A percentile compares a stretch with the other conserved stretches of the same genome.
phyloP scores from a whole-genome alignment of 768 basidiomycete genomes.

The Leccinellum luteum region DNA sequence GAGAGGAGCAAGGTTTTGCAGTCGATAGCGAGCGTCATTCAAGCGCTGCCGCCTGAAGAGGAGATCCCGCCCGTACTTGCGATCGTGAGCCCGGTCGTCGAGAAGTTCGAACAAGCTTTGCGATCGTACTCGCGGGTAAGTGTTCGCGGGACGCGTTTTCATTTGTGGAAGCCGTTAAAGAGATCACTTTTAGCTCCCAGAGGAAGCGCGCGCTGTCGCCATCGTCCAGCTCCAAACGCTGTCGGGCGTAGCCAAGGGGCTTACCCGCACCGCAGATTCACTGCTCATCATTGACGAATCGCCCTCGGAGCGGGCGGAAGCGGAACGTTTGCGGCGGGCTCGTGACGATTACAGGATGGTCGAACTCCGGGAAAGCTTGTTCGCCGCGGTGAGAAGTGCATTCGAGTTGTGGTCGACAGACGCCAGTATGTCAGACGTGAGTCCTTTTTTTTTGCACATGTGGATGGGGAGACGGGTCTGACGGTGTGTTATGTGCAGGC shows the following conservation, averaged over 20 bases:
- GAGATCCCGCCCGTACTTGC: constrained; percentile 77
- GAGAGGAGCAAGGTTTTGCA: constrained; percentile 91
- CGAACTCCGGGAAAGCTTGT: constrained; percentile 64
- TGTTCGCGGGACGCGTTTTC: neutral
- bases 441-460: constrained; percentile 28
- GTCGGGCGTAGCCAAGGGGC: constrained; percentile 82
- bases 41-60: constrained; percentile 78
- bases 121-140: constrained; percentile 53
- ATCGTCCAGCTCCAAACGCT: constrained; percentile 78
- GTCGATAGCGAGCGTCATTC: constrained; percentile 90
- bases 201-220: constrained; percentile 63
- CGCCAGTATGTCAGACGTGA: constrained; percentile 70
- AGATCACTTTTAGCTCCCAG: constrained; percentile 50
- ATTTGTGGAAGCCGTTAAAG: neutral
- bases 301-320: constrained; percentile 49
- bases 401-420: constrained; percentile 81
- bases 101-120: constrained; percentile 63
- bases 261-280: constrained; percentile 75
- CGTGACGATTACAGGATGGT: constrained; percentile 63
- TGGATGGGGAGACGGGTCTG: neutral
- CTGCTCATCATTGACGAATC: constrained; percentile 56
- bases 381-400: constrained; percentile 54
- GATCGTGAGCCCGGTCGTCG: constrained; percentile 72
- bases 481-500: constrained; percentile 43
- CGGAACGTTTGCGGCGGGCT: constrained; percentile 54